Conservation (phyloP, 2,329 filamentous ascomycete genomes). For the Thermochaetoides dissita region DNA sequence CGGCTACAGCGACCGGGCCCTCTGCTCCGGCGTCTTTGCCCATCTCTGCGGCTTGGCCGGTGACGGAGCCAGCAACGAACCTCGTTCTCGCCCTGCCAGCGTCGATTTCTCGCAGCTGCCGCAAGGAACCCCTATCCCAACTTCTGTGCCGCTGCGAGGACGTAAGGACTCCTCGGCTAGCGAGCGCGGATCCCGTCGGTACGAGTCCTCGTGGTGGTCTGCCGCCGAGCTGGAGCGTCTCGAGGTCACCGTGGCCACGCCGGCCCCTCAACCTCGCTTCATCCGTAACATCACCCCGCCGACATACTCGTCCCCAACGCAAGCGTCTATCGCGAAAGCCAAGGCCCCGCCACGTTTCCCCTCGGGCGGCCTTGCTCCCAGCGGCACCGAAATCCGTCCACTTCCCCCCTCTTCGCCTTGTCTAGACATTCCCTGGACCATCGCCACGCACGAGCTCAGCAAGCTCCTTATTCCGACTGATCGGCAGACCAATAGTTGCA, state of each 20-base stretch:
- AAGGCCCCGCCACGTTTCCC: constrained; percentile 51
- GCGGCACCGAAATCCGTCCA: constrained; percentile 26
- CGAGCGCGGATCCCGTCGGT: constrained; percentile 25
- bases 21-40: constrained; percentile 77
- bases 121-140: constrained; percentile 32
- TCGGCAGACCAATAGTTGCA: constrained; percentile 63
- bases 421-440: constrained; percentile 73
- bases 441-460: constrained; percentile 69
- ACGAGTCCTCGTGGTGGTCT: constrained; percentile 63
- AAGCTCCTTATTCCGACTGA: constrained; percentile 67
- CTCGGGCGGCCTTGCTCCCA: constrained; percentile 35
- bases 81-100: constrained; percentile 24
- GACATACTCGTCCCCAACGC: constrained; percentile 76
- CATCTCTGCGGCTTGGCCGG: constrained; percentile 73
- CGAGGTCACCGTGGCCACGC: constrained; percentile 44
- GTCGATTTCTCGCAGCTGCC: constrained; percentile 39
- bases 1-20: constrained; percentile 84
- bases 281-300: constrained; percentile 43
- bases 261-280: constrained; percentile 35
- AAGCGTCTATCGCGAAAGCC: constrained; percentile 72
- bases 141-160: constrained; percentile 28
- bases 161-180: constrained; percentile 20
- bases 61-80: constrained; percentile 41
- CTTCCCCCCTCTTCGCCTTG: constrained; percentile 49
- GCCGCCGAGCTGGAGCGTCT: constrained; percentile 51